A percentile compares a stretch with the other conserved stretches of the same genome.
Conservation (phyloP, 352 stramenopile species). For the Globisporangium emineosum region DNA sequence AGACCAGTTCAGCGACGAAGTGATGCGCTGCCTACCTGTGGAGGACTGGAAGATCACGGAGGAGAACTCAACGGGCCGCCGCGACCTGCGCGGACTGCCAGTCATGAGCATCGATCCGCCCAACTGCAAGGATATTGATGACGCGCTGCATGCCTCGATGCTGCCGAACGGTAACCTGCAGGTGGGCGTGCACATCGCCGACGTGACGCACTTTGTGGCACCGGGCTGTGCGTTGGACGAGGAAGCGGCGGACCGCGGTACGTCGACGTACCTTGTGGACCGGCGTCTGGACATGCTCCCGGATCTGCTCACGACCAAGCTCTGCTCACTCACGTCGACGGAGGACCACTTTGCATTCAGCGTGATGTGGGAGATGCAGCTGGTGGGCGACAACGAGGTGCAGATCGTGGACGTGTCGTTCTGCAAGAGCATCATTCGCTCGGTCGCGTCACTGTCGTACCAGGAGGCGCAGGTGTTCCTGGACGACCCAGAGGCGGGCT, state of each 20-base stretch:
- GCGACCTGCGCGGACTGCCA: slow-evolving; percentile 91
- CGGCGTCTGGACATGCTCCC: slow-evolving; percentile 98
- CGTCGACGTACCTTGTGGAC: slow-evolving; percentile 98
- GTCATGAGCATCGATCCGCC: slow-evolving; percentile 92
- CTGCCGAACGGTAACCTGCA: slow-evolving; percentile 93
- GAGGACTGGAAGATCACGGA: slow-evolving; percentile 94
- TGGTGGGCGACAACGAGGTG: slow-evolving; percentile 61
- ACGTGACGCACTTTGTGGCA: slow-evolving; percentile 98
- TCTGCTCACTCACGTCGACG: slow-evolving; percentile 92
- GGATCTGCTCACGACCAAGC: slow-evolving; percentile 94
- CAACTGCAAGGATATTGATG: slow-evolving; percentile 97
- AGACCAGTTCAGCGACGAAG: slow-evolving; percentile 77
- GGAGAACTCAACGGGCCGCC: slow-evolving; percentile 89
- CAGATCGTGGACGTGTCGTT: slow-evolving; percentile 96
- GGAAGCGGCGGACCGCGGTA: slow-evolving; percentile 90
- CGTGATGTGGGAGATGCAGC: slow-evolving; percentile 72
- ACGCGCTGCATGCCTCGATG: slow-evolving; percentile 93
- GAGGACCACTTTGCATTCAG: slow-evolving; percentile 86
- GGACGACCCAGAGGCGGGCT: slow-evolving; percentile 76
- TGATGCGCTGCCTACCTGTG: slow-evolving; percentile 91
- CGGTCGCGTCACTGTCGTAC: slow-evolving; percentile 95
- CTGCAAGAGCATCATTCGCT: slow-evolving; percentile 98
- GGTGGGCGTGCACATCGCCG: slow-evolving; percentile 98
- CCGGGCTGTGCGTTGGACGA: slow-evolving; percentile 93
- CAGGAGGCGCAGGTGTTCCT: slow-evolving; percentile 96